These are phyloP conservation scores for Nicotiana tabacum DNA, from an alignment of 257 asterid genomes.

Conservation along the genomic window DNA sequence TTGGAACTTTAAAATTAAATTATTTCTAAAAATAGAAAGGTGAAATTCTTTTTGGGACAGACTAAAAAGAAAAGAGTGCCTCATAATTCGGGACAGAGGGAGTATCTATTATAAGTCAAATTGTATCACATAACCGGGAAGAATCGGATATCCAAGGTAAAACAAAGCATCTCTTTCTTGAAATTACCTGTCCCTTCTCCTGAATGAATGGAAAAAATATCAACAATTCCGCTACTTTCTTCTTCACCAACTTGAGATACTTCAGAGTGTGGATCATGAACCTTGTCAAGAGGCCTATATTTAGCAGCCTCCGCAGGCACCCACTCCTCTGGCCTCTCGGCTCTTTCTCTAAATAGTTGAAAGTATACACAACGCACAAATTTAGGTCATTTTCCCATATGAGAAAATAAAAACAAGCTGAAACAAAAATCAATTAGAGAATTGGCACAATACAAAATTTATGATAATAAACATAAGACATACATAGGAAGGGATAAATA, in stretches of 20 bases:
- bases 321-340: constrained; percentile 93
- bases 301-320: constrained; percentile 62
- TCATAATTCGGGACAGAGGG: too few relatives aligned
- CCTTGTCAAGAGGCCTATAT: constrained; percentile 16
- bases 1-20: too few relatives aligned
- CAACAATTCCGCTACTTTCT: constrained; percentile 31
- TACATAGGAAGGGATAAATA: constrained; percentile 89
- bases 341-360: constrained; percentile 43
- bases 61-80: too few relatives aligned
- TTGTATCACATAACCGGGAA: background rate
- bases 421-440: background rate
- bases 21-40: too few relatives aligned
- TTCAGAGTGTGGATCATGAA: constrained; percentile 28
- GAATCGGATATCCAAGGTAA: background rate
- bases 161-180: background rate
- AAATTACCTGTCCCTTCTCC: constrained; percentile 31
- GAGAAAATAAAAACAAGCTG: background rate
- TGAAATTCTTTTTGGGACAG: too few relatives aligned
- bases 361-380: background rate
- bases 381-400: background rate
- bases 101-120: background rate
- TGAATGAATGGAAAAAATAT: constrained; percentile 56
- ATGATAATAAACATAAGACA: constrained; percentile 27
- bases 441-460: background rate
- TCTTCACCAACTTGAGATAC: constrained; percentile 34